Base-by-base conservation (phyloP, 2,329 filamentous ascomycete genomes). In the Alternaria longipes region DNA sequence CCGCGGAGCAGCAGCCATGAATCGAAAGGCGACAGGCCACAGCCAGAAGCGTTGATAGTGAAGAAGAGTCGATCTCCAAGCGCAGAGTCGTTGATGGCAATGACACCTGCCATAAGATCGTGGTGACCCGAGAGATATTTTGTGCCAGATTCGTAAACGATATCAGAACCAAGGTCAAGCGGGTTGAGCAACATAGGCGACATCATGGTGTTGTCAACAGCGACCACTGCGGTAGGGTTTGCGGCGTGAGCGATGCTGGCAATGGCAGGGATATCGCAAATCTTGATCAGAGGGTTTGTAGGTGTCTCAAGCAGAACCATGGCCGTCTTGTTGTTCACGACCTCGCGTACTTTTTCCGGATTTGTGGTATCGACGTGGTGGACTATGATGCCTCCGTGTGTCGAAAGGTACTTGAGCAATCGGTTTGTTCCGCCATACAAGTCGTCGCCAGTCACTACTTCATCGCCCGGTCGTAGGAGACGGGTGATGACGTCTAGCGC, bases 161-260 rank as follows among this genome's bases (percentile, higher is more conserved):
- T 91, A 74, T 99, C 95, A 16, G 94, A 94, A 59, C 96, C 95
- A 28, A 98, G 86, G 63, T 98, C 94, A 18, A 99, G 87, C 6
- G 95, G 95, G 81, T 97, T 98, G 74, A 90, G 90, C 8, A 99
- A 89, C 84, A 97, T 90, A 11, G 95, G 95, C 2, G 94, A 97
- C 68, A 99, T 89, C 95, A 99, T 99, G 59, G 95, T 99, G 83
- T 99, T 99, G 81, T 99, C 95, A 26, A 98, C 95, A 2, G 94
- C 89, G 16, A 99, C 93, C 41, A 98, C 83, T 26, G 92, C 91
- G 64, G 87, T 87, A 8, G 90, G 84, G 79, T 95, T 97, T 51
- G 87, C 87, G 38, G 90, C 88, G 78, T 98, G 95, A 0, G 91
- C 87, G 20, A 90, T 82, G 40, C 85, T 84, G 14, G 95, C 89